phyloP scores from a whole-genome alignment of 306 rosid species.

The Leucaena leucocephala region DNA sequence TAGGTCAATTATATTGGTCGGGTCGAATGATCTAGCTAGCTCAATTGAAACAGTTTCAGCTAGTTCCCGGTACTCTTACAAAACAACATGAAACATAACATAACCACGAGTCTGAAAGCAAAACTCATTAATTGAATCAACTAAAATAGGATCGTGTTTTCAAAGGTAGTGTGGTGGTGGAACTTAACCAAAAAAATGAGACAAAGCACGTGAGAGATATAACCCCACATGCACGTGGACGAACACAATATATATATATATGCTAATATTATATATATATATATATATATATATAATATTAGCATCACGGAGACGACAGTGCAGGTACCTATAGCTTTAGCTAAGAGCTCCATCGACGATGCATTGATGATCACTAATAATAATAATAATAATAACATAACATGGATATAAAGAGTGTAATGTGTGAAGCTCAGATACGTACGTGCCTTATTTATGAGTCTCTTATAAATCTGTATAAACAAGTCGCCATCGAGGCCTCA shows the following conservation, averaged over 20 bases:
- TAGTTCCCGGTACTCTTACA: background rate
- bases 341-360: background rate
- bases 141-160: background rate
- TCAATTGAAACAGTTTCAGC: background rate
- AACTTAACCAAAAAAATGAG: background rate
- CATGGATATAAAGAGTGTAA: background rate
- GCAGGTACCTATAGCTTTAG: constrained; percentile 3
- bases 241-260: background rate
- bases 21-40: background rate
- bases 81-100: background rate
- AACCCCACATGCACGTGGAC: constrained; percentile 5
- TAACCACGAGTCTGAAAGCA: background rate
- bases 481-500: constrained; percentile 45
- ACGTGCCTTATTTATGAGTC: constrained; percentile 15
- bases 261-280: too few species aligned
- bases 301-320: background rate
- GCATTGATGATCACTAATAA: background rate
- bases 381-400: background rate
- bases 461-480: background rate
- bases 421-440: background rate
- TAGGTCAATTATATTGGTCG: background rate
- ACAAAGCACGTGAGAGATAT: constrained; percentile 44
- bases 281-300: too few species aligned
- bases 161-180: background rate
- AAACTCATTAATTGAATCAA: background rate